phyloP scores from a whole-genome alignment of 345 rosid genomes.

The Hypericum androsaemum region DNA sequence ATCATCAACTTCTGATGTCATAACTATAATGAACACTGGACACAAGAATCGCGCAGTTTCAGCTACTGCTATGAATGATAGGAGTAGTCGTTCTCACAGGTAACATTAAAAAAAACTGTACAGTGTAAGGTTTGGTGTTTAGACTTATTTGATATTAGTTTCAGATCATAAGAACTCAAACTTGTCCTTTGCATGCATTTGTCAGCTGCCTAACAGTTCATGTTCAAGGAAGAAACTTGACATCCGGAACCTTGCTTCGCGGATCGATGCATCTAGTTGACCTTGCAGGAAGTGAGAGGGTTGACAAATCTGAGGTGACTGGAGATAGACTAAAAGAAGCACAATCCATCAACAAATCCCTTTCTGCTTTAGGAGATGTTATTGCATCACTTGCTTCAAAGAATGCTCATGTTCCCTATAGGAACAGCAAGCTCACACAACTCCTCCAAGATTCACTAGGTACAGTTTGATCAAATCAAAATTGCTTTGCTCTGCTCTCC shows the following conservation, averaged over 20 bases:
- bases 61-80: conserved; percentile 26
- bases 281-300: conserved; percentile 28
- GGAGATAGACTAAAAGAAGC: conserved; percentile 30
- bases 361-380: conserved; percentile 29
- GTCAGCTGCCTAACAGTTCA: conserved; percentile 31
- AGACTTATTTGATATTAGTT: neutral
- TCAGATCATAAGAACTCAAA: neutral
- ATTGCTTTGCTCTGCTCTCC: neutral
- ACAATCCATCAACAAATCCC: conserved; percentile 27
- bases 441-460: conserved; percentile 31
- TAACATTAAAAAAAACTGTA: neutral
- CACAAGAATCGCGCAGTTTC: conserved; percentile 24
- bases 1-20: conserved; percentile 20
- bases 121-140: neutral
- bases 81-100: conserved; percentile 30
- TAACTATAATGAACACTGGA: conserved; percentile 23
- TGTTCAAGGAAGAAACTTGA: conserved; percentile 21
- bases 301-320: conserved; percentile 25
- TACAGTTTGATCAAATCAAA: conserved; percentile 7
- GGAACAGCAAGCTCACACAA: conserved; percentile 30
- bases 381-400: conserved; percentile 23
- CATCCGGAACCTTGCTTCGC: conserved; percentile 19
- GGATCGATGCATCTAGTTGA: conserved; percentile 32
- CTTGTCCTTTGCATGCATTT: neutral
- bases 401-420: conserved; percentile 24